A percentile compares a stretch with the other conserved stretches of the same genome.
phyloP scores from a whole-genome alignment of 768 basidiomycete genomes.

The Boletus subcaerulescens region DNA sequence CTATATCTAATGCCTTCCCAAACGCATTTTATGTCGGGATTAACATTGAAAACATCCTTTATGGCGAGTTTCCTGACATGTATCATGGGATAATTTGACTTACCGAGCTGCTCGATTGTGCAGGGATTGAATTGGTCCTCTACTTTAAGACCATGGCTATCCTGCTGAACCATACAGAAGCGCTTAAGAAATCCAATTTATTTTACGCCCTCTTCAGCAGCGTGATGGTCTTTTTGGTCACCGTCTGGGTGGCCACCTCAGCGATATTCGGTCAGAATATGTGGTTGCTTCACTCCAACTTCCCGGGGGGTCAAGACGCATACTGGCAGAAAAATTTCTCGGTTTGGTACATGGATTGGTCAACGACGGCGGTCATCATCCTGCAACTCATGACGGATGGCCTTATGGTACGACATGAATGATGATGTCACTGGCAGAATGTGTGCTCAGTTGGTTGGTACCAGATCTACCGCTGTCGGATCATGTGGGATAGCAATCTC shows the following conservation, averaged over 20 bases:
- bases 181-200: slow-evolving; percentile 3
- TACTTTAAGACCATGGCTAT: slow-evolving; percentile 22
- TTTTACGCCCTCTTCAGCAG: slow-evolving; percentile 26
- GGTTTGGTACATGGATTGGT: slow-evolving; percentile 28
- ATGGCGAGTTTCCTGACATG: slow-evolving; percentile 11
- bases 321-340: slow-evolving; percentile 29
- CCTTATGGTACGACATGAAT: slow-evolving; percentile 12
- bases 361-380: slow-evolving; percentile 21
- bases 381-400: slow-evolving; percentile 37
- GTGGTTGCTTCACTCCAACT: slow-evolving; percentile 34
- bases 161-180: slow-evolving; percentile 5
- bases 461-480: slow-evolving; percentile 39
- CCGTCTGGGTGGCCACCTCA: slow-evolving; percentile 26
- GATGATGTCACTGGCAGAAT: neutral
- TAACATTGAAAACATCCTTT: slow-evolving; percentile 18
- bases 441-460: slow-evolving; percentile 11
- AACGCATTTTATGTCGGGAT: slow-evolving; percentile 15
- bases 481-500: slow-evolving; percentile 30
- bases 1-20: slow-evolving; percentile 1
- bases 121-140: slow-evolving; percentile 23
- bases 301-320: slow-evolving; percentile 34
- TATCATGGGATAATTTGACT: neutral
- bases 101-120: neutral
- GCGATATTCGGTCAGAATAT: slow-evolving; percentile 28
- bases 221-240: slow-evolving; percentile 26